phyloP scores from a whole-genome alignment of 345 rosid species.

The Citrus maxima region DNA sequence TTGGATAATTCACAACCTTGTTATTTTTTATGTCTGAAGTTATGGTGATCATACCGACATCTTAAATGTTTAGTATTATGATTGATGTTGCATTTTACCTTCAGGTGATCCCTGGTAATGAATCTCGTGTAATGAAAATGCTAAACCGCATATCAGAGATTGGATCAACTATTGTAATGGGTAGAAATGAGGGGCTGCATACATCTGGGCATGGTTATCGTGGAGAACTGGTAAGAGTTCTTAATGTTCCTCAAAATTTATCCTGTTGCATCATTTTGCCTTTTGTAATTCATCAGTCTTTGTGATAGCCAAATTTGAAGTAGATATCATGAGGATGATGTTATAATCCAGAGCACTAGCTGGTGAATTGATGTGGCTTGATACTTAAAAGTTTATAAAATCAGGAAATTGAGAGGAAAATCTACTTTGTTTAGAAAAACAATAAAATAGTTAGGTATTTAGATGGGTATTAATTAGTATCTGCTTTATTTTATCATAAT shows the following conservation, averaged over 20 bases:
- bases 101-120: slow-evolving; percentile 98
- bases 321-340: neutral
- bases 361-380: neutral
- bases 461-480: neutral
- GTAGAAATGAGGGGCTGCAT: slow-evolving; percentile 80
- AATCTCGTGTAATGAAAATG: slow-evolving; percentile 97
- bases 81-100: slow-evolving; percentile 17
- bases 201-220: slow-evolving; percentile 99
- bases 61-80: slow-evolving; percentile 6
- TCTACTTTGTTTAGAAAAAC: neutral
- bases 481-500: neutral
- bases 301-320: neutral
- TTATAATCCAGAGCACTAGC: neutral
- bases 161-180: slow-evolving; percentile 89
- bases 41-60: neutral
- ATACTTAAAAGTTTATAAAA: neutral
- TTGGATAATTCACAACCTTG: neutral
- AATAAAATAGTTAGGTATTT: neutral
- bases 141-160: slow-evolving; percentile 91
- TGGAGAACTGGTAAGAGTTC: slow-evolving; percentile 72
- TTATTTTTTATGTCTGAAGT: neutral
- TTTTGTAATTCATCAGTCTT: neutral
- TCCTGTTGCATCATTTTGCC: neutral
- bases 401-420: neutral
- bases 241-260: slow-evolving; percentile 1